phyloP scores from a whole-genome alignment of 2,329 filamentous ascomycete species.

The Xylariales sp. region DNA sequence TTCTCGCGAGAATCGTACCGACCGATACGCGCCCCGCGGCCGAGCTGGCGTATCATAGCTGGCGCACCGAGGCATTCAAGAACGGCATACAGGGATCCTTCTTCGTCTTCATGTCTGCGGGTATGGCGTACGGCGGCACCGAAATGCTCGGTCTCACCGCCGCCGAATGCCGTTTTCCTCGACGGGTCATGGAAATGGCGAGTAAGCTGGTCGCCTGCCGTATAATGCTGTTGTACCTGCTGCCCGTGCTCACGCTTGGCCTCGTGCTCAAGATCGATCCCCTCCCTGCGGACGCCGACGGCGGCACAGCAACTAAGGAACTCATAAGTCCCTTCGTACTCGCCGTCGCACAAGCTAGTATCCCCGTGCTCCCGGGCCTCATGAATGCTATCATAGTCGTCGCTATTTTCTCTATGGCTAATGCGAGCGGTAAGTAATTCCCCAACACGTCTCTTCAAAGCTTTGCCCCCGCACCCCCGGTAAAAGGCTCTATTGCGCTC shows the following conservation, averaged over 20 bases:
- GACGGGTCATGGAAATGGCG: constrained; percentile 53
- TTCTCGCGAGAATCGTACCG: constrained; percentile 62
- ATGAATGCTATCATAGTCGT: constrained; percentile 54
- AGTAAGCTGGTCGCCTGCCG: constrained; percentile 56
- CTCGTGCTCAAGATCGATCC: constrained; percentile 49
- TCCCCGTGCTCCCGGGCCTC: constrained; percentile 46
- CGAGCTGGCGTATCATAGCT: constrained; percentile 60
- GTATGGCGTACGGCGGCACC: constrained; percentile 59
- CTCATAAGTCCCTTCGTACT: constrained; percentile 34
- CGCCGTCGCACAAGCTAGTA: constrained; percentile 36
- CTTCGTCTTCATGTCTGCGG: constrained; percentile 57
- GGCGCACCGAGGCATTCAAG: constrained; percentile 60
- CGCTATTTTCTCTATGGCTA: constrained; percentile 54
- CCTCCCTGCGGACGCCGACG: background rate
- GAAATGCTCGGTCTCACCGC: constrained; percentile 59
- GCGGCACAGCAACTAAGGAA: background rate
- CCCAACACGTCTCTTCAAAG: background rate
- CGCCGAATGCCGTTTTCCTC: constrained; percentile 55
- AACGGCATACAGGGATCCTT: constrained; percentile 57
- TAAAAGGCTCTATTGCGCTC: background rate
- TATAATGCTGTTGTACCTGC: constrained; percentile 54
- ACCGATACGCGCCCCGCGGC: constrained; percentile 57
- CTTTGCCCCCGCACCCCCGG: background rate
- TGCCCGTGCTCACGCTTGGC: constrained; percentile 52
- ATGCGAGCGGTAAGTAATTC: constrained; percentile 51